Percentiles rank a stretch among this genome's conserved stretches.
Conservation (phyloP, 306 rosid species). For the Acacia confusa region DNA sequence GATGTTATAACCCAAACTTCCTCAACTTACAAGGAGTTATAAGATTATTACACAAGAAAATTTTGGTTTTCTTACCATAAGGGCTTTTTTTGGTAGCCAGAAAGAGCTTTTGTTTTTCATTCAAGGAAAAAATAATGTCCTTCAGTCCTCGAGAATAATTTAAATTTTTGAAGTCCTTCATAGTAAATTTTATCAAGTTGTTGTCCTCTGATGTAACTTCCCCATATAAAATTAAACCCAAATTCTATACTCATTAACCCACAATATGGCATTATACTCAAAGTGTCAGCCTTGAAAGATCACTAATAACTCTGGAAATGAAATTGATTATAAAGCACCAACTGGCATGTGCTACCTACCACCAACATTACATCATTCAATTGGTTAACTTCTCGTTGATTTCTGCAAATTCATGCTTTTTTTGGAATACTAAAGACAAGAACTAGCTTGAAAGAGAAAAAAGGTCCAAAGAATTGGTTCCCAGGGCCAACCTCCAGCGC, state of each 20-base stretch:
- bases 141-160: not conserved
- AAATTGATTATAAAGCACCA: not conserved
- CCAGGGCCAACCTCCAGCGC: not conserved
- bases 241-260: not conserved
- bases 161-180: not conserved
- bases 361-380: not conserved
- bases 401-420: conserved; percentile 1
- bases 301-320: not conserved
- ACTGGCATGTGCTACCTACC: not conserved
- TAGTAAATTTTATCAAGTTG: not conserved
- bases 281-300: not conserved
- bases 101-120: not conserved
- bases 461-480: not conserved
- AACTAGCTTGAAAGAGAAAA: not conserved
- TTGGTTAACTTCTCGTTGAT: conserved; percentile 34
- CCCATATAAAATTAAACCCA: not conserved
- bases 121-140: not conserved
- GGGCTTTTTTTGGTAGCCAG: not conserved
- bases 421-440: not conserved
- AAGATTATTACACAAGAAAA: not conserved
- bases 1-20: not conserved
- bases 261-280: not conserved
- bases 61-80: not conserved
- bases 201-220: not conserved
- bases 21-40: not conserved